Evolutionary conservation across 164 flowering plant species (phyloP), one percentile per base, ranked within the genome.

Genomic region (Nelumbo lutea): DNA sequence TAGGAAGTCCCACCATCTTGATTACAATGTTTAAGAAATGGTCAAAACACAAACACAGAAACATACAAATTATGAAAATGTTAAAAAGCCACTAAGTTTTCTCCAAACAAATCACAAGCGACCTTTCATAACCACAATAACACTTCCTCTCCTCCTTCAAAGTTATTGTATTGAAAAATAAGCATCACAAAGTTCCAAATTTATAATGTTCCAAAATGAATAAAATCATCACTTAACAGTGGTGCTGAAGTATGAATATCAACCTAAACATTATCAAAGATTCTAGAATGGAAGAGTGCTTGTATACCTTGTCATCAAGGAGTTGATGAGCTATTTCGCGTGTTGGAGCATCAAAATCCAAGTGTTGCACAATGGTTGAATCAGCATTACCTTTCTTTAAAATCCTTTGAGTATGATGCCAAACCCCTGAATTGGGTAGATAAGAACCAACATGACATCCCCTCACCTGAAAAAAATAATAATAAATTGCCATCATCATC

Each of bases 271-370:
- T 11, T 6, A 59, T 9, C 39, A 15, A 40, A 11, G 40, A 2
- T 59, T 15, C 47, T 43, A 13, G 38, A 65, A 42, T 48, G 39
- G 9, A 27, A 27, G 53, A 47, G 6, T 41, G 62, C 6, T 38
- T 41, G 40, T 61, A 41, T 86, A 96, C 99, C 72, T 86, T 93
- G 74, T 96, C 99, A 78, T 90, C 98, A 76, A 89, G 87, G 63
- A 89, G 81, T 71, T 65, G 87, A 63, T 83, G 84, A 64, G 96
- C 87, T 68, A 83, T 79, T 83, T 96, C 97, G 61, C 99, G 91
- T 10, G 99, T 92, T 69, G 98, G 98, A 72, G 99, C 99, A 87
- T 96, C 99, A 80, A 96, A 90, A 80, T 96, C 99, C 87, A 96
- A 81, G 81, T 96, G 97, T 63, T 86, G 89, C 68, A 96, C 78